These are phyloP conservation scores for Penstemon davidsonii DNA, from an alignment of 257 asterid genomes.

Conservation along the genomic window DNA sequence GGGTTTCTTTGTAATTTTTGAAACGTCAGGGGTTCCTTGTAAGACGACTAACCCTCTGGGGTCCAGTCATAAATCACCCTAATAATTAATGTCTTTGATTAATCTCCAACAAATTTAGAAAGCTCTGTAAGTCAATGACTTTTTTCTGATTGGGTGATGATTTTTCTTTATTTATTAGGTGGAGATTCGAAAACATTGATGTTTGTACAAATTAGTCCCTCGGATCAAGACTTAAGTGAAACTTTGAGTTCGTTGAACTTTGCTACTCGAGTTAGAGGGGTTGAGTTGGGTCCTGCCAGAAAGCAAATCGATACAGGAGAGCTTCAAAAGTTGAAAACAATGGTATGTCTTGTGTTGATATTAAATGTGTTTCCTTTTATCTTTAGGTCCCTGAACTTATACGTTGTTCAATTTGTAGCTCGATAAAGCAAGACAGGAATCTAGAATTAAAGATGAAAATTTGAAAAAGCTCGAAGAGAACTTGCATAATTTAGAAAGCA, in stretches of 20 bases:
- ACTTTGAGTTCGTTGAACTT: slow-evolving; percentile 86
- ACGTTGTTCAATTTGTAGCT: slow-evolving; percentile 43
- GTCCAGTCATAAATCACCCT: no score
- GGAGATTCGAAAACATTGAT: slow-evolving; percentile 93
- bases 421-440: slow-evolving; percentile 79
- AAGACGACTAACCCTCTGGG: no score
- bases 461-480: slow-evolving; percentile 77
- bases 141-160: no score
- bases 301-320: slow-evolving; percentile 80
- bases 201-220: slow-evolving; percentile 99
- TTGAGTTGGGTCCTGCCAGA: slow-evolving; percentile 82
- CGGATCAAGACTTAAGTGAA: slow-evolving; percentile 83
- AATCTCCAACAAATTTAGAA: no score
- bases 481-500: slow-evolving; percentile 72
- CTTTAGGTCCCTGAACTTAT: neutral
- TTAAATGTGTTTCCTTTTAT: neutral
- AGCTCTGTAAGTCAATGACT: neutral
- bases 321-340: slow-evolving; percentile 69
- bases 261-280: slow-evolving; percentile 91
- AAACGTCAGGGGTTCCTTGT: no score
- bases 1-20: no score
- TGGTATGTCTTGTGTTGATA: slow-evolving; percentile 50
- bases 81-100: no score
- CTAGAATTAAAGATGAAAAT: slow-evolving; percentile 71
- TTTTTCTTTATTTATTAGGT: slow-evolving; percentile 44